These are phyloP conservation scores for Emmonsiellopsis sp. DNA, from an alignment of 2,329 filamentous ascomycete genomes.

Conservation along the genomic window DNA sequence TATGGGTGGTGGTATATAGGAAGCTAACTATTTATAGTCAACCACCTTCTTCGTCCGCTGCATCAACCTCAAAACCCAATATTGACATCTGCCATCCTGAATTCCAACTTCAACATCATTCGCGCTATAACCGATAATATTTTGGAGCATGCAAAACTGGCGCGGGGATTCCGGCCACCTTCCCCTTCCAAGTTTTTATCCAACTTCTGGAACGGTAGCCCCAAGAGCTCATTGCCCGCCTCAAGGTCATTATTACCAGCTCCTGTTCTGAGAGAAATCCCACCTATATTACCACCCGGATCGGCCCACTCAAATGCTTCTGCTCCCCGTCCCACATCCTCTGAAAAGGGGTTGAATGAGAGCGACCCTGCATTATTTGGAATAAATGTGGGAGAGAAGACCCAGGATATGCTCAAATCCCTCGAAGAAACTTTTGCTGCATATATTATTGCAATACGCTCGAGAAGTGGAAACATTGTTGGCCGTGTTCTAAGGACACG, in stretches of 20 bases:
- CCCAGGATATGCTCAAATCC: slow-evolving; percentile 58
- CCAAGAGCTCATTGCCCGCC: slow-evolving; percentile 23
- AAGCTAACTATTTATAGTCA: slow-evolving; percentile 43
- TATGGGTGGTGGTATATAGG: background rate
- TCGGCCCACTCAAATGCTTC: slow-evolving; percentile 33
- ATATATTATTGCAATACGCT: slow-evolving; percentile 72
- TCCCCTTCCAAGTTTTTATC: slow-evolving; percentile 88
- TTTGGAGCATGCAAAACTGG: slow-evolving; percentile 51
- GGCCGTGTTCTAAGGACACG: slow-evolving; percentile 67
- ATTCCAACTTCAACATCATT: slow-evolving; percentile 69
- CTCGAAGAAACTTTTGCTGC: slow-evolving; percentile 79
- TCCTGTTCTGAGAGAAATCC: slow-evolving; percentile 34
- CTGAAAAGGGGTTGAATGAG: slow-evolving; percentile 38
- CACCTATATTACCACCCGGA: slow-evolving; percentile 32
- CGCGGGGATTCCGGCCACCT: slow-evolving; percentile 60
- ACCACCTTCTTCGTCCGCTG: slow-evolving; percentile 62
- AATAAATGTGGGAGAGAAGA: slow-evolving; percentile 41
- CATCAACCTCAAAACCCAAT: slow-evolving; percentile 48
- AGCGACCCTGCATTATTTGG: slow-evolving; percentile 28
- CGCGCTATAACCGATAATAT: slow-evolving; percentile 57
- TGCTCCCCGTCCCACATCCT: slow-evolving; percentile 35
- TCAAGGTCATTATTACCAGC: slow-evolving; percentile 27
- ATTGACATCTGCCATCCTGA: slow-evolving; percentile 56
- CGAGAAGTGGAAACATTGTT: slow-evolving; percentile 77
- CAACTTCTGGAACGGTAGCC: slow-evolving; percentile 58